Evolutionary conservation across 306 rosid species (phyloP).

Genomic region (Cucurbita argyrosperma): DNA sequence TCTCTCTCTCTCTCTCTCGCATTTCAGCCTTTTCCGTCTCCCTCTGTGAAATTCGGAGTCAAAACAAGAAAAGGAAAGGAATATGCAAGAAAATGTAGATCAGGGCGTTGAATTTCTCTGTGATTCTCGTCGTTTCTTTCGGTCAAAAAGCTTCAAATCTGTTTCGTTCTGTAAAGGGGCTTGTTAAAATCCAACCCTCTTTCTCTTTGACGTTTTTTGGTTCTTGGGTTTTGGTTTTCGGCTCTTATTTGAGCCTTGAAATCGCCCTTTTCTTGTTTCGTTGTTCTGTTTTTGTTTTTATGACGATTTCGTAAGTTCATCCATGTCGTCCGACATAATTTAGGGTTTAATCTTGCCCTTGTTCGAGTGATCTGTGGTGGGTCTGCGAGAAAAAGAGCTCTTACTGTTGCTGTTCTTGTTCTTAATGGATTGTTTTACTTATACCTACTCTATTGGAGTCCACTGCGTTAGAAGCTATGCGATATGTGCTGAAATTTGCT

Average conservation of each 20-base stretch:
- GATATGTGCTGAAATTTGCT: neutral
- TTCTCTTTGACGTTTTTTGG: slow-evolving; percentile 1
- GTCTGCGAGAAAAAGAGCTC: neutral
- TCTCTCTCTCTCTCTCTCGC: neutral
- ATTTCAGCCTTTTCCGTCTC: neutral
- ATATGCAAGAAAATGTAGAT: slow-evolving; percentile 19
- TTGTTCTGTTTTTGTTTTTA: neutral
- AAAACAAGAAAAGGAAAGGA: neutral
- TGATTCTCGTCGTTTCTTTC: slow-evolving; percentile 3
- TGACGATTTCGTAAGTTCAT: slow-evolving; percentile 10
- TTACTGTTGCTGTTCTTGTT: neutral
- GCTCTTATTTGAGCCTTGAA: neutral
- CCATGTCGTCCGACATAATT: slow-evolving; percentile 92
- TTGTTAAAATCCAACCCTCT: neutral
- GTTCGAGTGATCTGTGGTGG: neutral
- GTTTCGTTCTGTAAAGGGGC: neutral
- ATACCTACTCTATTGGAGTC: slow-evolving; percentile 10
- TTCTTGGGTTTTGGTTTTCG: neutral
- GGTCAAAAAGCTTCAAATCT: slow-evolving; percentile 20
- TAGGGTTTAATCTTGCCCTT: slow-evolving; percentile 18
- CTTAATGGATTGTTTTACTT: slow-evolving; percentile 26
- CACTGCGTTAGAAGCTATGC: neutral
- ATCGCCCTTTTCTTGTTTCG: neutral
- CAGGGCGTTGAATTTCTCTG: slow-evolving; percentile 16
- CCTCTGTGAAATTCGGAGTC: neutral